A percentile compares a stretch with the other conserved stretches of the same genome.
These are phyloP conservation scores for Malania oleifera DNA, from an alignment of 164 flowering plant genomes.

Conservation along the genomic window DNA sequence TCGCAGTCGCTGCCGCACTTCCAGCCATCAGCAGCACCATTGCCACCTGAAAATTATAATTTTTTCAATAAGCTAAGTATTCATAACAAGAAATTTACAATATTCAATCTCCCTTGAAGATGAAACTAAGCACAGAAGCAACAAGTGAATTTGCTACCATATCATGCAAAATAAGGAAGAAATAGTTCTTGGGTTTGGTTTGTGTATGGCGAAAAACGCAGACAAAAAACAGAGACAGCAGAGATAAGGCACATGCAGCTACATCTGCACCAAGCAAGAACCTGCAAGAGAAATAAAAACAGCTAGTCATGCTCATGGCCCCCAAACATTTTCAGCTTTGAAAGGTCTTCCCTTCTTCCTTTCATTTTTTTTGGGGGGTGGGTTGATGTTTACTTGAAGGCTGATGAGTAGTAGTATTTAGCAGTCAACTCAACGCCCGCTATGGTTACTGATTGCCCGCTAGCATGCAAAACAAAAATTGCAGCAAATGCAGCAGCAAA, in stretches of 20 bases:
- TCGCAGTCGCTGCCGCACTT: slow-evolving; percentile 50
- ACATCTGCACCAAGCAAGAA: slow-evolving; percentile 36
- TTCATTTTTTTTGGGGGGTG: neutral
- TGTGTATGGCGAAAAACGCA: slow-evolving; percentile 1
- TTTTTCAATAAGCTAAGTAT: too few relatives aligned
- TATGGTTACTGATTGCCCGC: slow-evolving; percentile 18
- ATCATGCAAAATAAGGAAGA: slow-evolving; percentile 47
- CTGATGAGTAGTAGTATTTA: slow-evolving; percentile 34
- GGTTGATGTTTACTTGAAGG: slow-evolving; percentile 33
- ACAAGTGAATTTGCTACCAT: too few relatives aligned
- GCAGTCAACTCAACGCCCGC: slow-evolving; percentile 30
- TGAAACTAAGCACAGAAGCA: too few relatives aligned
- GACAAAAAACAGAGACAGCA: slow-evolving; percentile 34
- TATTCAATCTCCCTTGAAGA: too few relatives aligned
- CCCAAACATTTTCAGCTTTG: neutral
- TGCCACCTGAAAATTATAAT: slow-evolving; percentile 49
- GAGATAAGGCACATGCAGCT: slow-evolving; percentile 29
- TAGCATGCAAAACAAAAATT: slow-evolving; percentile 31
- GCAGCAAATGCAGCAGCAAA: slow-evolving; percentile 28
- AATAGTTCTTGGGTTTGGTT: slow-evolving; percentile 22
- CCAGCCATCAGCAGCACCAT: slow-evolving; percentile 38
- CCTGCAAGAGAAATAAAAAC: slow-evolving; percentile 26
- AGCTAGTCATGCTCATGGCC: neutral
- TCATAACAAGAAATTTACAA: too few relatives aligned
- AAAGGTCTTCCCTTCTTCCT: too few relatives aligned